Evolutionary conservation across 768 basidiomycete species (phyloP), one percentile per base, ranked within the genome.

Genomic region (Serendipita indica): DNA sequence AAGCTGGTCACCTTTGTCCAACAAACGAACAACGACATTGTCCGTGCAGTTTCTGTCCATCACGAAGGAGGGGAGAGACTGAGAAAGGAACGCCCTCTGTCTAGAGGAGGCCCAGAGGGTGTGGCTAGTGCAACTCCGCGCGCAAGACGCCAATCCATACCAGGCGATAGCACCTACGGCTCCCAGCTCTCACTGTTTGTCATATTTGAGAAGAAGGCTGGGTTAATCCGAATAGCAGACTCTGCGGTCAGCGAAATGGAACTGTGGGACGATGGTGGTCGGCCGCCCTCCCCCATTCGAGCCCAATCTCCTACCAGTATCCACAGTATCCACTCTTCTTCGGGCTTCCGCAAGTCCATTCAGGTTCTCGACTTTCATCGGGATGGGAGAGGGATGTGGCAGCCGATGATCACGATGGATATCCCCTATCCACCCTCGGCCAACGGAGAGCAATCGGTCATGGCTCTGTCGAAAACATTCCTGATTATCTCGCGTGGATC

Each of bases 151-250:
- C 58, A 54, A 12, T 39, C 34, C 18, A 46, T 33, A 14, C 66
- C 74, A 60, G 72, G 37, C 6, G 45, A 27, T 39, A 13, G 16
- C 54, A 37, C 73, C 58, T 85, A 86, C 65, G 83, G 83, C 18
- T 77, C 77, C 3, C 86, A 89, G 63, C 79, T 86, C 65, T 81
- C 80, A 63, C 71, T 91, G n/a, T 89, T 89, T 65, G 80, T 87
- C 59, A 72, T 82, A 22, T 91, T 91, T 66, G 89, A 91, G 68
- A 90, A 90, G 72, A 91, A 86, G 65, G 87, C 87, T 2, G 79
- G 81, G n/a, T 72, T 86, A 69, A 89, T 91, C 63, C 83, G 89
- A 20, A 67, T 90, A 22, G 79, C 80, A 3, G 88, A 90, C 68
- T 80, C 89, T 30, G 82, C 84, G 22, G 89, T 89, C 4, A 79